These are phyloP conservation scores for Fusarium graminum DNA, from an alignment of 2,329 filamentous ascomycete species.

Conservation along the genomic window DNA sequence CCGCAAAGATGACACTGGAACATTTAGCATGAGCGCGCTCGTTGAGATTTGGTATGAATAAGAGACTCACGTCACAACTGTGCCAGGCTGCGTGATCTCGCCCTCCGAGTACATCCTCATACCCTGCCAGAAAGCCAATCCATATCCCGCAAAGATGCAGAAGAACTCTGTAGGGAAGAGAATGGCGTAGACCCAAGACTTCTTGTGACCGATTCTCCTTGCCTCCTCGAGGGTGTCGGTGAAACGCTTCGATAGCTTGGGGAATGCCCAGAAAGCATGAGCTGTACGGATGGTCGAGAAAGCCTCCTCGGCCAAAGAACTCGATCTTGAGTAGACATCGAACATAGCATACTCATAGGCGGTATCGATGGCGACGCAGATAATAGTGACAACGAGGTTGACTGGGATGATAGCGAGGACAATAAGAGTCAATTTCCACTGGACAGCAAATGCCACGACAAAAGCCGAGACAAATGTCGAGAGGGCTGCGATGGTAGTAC, in stretches of 20 bases:
- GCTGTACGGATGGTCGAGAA: constrained; percentile 63
- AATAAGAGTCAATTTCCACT: constrained; percentile 60
- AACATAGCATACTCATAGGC: constrained; percentile 60
- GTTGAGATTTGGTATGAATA: rapidly evolving
- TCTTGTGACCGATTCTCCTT: constrained; percentile 56
- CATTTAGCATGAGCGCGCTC: not conserved
- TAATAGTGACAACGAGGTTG: constrained; percentile 57
- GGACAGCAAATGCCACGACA: constrained; percentile 56
- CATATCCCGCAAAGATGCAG: constrained; percentile 62
- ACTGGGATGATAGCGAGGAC: constrained; percentile 61
- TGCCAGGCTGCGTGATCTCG: constrained; percentile 60
- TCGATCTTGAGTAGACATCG: constrained; percentile 58
- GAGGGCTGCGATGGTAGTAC: constrained; percentile 56
- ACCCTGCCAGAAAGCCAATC: constrained; percentile 66
- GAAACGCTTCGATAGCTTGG: constrained; percentile 59
- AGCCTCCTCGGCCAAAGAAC: constrained; percentile 62
- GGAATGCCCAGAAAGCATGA: constrained; percentile 64
- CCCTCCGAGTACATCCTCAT: constrained; percentile 60
- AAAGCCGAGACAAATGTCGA: constrained; percentile 58
- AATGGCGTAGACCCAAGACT: constrained; percentile 58
- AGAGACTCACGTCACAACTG: constrained; percentile 59
- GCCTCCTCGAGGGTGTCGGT: constrained; percentile 59
- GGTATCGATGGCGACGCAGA: constrained; percentile 57
- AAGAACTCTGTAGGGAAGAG: constrained; percentile 63
- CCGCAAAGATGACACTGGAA: constrained; percentile 60